A percentile compares a stretch with the other conserved stretches of the same genome.
Conservation (phyloP, 2,329 filamentous ascomycete species). For the Fusarium zealandicum region DNA sequence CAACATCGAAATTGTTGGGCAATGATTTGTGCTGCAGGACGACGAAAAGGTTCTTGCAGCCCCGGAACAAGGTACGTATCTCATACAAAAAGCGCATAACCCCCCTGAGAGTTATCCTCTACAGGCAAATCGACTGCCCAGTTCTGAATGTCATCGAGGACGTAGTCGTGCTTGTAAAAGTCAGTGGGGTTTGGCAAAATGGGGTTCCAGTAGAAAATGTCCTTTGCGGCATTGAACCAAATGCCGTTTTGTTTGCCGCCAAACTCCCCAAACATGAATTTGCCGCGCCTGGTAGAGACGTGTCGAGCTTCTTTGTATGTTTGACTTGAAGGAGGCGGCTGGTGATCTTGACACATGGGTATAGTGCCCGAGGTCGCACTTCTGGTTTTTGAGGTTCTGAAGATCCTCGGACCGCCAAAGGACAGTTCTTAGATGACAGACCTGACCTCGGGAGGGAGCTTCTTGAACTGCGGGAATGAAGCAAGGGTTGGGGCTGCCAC, state of each 20-base stretch:
- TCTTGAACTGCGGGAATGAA: conserved; percentile 4
- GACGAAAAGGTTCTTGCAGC: not conserved
- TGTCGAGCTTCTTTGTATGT: conserved; percentile 6
- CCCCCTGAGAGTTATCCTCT: too few relatives aligned
- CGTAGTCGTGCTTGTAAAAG: too few relatives aligned
- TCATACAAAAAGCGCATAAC: not conserved
- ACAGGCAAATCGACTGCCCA: not conserved
- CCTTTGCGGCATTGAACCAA: conserved; percentile 1
- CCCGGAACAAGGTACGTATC: not conserved
- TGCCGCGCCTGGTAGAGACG: not conserved
- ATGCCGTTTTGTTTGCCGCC: conserved; percentile 2
- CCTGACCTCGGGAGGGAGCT: conserved; percentile 8
- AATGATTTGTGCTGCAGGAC: too few relatives aligned
- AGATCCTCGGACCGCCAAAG: conserved; percentile 3
- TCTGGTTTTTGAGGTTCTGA: not conserved
- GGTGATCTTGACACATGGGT: conserved; percentile 7
- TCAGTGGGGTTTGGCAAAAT: too few relatives aligned
- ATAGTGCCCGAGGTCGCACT: not conserved
- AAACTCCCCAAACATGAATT: not conserved
- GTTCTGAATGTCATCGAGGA: not conserved
- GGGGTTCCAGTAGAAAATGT: conserved; percentile 9
- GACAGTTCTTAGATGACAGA: conserved; percentile 1
- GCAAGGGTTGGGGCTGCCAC: too few relatives aligned
- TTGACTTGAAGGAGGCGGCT: conserved; percentile 8
- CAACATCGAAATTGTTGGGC: too few relatives aligned